Base-by-base conservation (phyloP, 2,329 filamentous ascomycete genomes). In the Talaromyces sp. region DNA sequence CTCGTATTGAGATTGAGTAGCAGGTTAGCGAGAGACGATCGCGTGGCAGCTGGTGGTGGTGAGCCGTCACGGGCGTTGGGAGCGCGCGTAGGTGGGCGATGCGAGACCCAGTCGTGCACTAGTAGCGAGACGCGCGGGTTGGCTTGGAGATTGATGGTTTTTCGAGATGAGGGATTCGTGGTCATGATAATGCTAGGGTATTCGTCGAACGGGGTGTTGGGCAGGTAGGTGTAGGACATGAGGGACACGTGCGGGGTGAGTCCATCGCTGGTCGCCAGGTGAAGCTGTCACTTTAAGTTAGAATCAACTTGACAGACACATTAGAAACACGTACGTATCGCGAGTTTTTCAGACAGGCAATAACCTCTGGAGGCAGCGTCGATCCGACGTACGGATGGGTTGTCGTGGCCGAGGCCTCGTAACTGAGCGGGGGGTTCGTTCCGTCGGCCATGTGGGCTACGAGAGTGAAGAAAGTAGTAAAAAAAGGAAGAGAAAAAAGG, bases 181-280 rank as follows among this genome's bases (percentile, higher is more conserved):
- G 94, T 97, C 89, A 93, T 92, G 81, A 97, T 89, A 71, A 97
- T 95, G 65, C 92, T 89, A n/a, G 91, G 88, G n/a, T 79, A 77
- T 56, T 82, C 71, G 43, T 85, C 83, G 75, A 86, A 88, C 43
- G 86, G 87, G 17, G 89, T 90, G 6, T 83, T 86, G 43, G 92
- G 89, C 24, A 99, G 88, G 78, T 97, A 97, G 71, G 94, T 97
- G 80, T 97, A 97, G 81, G 96, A 97, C 94, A 99, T 99, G 65
- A 99, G 86, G 41, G 92, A 95, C 66, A 97, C 91, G 74, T 97
- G 91, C 10, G 94, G 94, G 64, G 87, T 81, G 70, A 94, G 89
- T 66, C 89, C 83, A 67, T 86, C 86, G 75, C 90, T 95, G 60
- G 94, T 99, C 68, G 94, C 92, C 57, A 99, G 88, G 76, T 99